Evolutionary conservation across 2,329 filamentous ascomycete genomes (phyloP), one percentile per base, ranked within the genome.

Genomic region (Periconia sp.): DNA sequence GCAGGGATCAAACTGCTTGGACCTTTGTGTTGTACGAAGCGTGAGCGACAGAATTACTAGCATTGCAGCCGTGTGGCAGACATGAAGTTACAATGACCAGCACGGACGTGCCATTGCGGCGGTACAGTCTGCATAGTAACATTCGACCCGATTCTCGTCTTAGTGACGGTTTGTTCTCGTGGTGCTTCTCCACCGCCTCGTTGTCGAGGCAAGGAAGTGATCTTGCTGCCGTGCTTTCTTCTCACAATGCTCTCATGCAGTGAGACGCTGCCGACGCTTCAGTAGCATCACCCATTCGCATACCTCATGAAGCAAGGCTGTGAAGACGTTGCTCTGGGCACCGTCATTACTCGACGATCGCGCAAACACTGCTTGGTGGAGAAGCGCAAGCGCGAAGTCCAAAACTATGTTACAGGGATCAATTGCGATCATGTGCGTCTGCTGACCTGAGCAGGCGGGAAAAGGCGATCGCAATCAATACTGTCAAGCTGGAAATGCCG

Each of bases 121-220:
- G 43, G 36, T 26, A 28, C 29, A 26, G 24, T 38, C 32, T 18
- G 21, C 36, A 30, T 40, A 29, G 36, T 29, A 23, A 46, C 42
- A 25, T 15, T 21, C 10, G 13, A 17, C 31, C 9, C n/a, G 18
- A 15, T 25, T 33, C 10, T 37, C 19, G 29, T 37, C 37, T 36
- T 38, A 12, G 19, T 34, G 17, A 19, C 18, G 3, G 5, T 2
- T n/a, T n/a, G 24, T 60, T 60, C 35, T 59, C 48, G 54, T 48
- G 21, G 42, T 54, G 43, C 35, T n/a, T n/a, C n/a, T n/a, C n/a
- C n/a, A n/a, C n/a, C n/a, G 33, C 36, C 40, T 40, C 35, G 24
- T 43, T 40, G 31, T 48, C 40, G 25, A 55, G 30, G 52, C 35
- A 56, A 59, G 48, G 52, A 45, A 29, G 32, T 22, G n/a, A n/a